Conservation (phyloP, 257 asterid genomes). For the Solanum corneliomulleri region DNA sequence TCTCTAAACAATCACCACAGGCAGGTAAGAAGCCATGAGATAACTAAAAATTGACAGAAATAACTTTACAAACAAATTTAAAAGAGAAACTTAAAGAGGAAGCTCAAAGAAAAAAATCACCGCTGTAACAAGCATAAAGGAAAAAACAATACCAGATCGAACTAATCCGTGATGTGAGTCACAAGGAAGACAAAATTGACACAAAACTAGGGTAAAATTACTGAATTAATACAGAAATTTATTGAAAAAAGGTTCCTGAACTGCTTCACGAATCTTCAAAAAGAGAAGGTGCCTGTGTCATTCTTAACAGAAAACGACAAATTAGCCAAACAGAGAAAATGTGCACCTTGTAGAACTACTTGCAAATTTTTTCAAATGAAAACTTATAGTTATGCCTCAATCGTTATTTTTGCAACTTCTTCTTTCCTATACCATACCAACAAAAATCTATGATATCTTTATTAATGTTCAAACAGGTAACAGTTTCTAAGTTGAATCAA, state of each 20-base stretch:
- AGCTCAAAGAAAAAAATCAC: neutral
- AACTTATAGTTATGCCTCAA: neutral
- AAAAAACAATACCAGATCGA: neutral
- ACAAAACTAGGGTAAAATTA: neutral
- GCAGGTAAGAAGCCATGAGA: neutral
- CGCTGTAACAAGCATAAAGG: neutral
- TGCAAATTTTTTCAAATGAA: neutral
- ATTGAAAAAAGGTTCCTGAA: neutral
- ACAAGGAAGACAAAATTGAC: neutral
- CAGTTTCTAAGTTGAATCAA: neutral
- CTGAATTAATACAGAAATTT: neutral
- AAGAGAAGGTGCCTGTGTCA: neutral
- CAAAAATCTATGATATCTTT: neutral
- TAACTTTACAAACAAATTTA: neutral
- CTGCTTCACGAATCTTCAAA: neutral
- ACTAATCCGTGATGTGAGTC: neutral
- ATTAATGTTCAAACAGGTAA: neutral
- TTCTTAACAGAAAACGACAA: neutral
- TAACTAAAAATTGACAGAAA: neutral
- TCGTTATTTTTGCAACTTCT: neutral
- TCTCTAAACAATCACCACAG: slow-evolving; percentile 4
- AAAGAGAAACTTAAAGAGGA: neutral
- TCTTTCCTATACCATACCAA: neutral
- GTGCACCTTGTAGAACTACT: neutral
- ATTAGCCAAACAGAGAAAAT: neutral